phyloP scores from a whole-genome alignment of 2,329 filamentous ascomycete genomes.

The Erysiphe pulchra region DNA sequence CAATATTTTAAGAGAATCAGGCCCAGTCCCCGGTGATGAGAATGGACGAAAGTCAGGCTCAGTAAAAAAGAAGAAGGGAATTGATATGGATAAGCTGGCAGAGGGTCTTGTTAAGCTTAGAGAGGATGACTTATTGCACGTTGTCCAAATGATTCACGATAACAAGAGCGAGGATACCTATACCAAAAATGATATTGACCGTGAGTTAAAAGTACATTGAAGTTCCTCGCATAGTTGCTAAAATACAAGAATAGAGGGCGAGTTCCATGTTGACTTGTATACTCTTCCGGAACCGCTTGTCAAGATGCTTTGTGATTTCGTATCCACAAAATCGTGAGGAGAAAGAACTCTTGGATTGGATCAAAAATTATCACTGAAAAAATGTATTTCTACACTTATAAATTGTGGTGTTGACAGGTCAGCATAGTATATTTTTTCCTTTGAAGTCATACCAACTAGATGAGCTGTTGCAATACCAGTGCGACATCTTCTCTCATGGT shows the following conservation, averaged over 20 bases:
- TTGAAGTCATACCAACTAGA: not conserved
- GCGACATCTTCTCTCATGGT: too few relatives aligned
- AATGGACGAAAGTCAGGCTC: constrained; percentile 34
- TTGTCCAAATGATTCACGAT: constrained; percentile 96
- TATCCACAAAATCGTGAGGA: constrained; percentile 7
- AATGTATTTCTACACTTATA: not conserved
- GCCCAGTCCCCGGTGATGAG: constrained; percentile 56
- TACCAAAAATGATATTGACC: constrained; percentile 89
- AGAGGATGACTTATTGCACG: constrained; percentile 81
- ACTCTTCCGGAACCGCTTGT: constrained; percentile 78
- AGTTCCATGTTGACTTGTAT: constrained; percentile 95
- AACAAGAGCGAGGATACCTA: constrained; percentile 87
- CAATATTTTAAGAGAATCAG: constrained; percentile 55
- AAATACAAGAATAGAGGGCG: constrained; percentile 37
- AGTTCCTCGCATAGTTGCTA: not conserved
- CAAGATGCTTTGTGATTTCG: constrained; percentile 90
- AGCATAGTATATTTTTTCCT: not conserved
- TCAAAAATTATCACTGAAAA: not conserved
- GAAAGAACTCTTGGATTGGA: not conserved
- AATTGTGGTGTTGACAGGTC: not conserved
- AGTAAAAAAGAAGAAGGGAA: constrained; percentile 36
- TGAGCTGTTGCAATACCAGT: too few relatives aligned
- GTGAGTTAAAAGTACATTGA: constrained; percentile 24
- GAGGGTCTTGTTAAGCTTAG: constrained; percentile 69
- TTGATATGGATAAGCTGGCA: constrained; percentile 92